A percentile compares a stretch with the other conserved stretches of the same genome.
Conservation (phyloP, 2,329 filamentous ascomycete species). For the Nemania abortiva region DNA sequence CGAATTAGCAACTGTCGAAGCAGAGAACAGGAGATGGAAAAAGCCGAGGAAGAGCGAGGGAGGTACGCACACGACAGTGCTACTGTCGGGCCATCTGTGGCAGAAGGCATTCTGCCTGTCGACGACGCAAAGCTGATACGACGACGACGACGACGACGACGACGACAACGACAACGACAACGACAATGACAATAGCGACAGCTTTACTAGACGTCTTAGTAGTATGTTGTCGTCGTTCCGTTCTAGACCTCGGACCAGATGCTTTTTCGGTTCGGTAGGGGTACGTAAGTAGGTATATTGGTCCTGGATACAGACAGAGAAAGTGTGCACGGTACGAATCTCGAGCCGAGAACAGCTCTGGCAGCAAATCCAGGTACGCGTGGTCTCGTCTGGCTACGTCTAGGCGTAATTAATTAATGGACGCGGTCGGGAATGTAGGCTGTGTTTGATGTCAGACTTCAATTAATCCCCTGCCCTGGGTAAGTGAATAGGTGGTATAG, state of each 20-base stretch:
- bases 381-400: neutral
- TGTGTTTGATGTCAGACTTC: conserved; percentile 5
- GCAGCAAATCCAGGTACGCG: no score
- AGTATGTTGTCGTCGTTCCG: neutral
- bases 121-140: no score
- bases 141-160: conserved; percentile 36
- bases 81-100: conserved; percentile 44
- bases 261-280: neutral
- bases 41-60: neutral
- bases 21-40: neutral
- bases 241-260: neutral
- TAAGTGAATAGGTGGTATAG: no score
- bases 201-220: neutral
- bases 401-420: neutral
- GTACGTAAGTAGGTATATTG: no score
- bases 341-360: conserved; percentile 11
- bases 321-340: conserved; percentile 8
- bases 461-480: conserved; percentile 10
- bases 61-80: conserved; percentile 48
- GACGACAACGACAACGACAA: neutral
- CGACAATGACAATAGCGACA: no score
- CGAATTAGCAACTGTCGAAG: conserved; percentile 36
- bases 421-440: conserved; percentile 10
- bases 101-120: conserved; percentile 41
- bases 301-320: neutral